These are phyloP conservation scores for Coemansia sp. DNA, from an alignment of 192 early-diverging fungal genomes.

Conservation along the genomic window DNA sequence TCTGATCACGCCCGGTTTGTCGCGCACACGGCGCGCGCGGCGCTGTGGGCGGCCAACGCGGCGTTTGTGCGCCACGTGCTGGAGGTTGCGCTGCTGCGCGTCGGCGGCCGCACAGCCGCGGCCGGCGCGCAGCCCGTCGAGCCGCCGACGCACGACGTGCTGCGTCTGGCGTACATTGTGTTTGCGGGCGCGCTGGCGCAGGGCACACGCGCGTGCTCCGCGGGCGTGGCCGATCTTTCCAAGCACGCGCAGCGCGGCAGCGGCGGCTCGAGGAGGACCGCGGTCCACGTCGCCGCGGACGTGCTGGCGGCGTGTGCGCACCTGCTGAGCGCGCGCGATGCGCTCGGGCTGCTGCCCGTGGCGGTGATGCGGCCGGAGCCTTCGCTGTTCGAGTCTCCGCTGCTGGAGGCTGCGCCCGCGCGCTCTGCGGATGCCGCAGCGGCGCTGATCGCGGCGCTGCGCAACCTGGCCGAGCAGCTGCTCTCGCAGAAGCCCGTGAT, in stretches of 20 bases:
- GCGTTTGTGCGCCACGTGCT: constrained; percentile 27
- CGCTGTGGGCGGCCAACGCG: constrained; percentile 21
- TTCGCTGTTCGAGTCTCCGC: background rate
- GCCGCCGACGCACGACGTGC: background rate
- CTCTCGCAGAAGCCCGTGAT: constrained; percentile 15
- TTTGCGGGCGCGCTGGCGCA: constrained; percentile 19
- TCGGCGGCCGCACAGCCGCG: constrained; percentile 1
- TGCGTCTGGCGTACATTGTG: constrained; percentile 24
- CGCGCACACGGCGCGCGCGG: background rate
- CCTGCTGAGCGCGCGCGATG: background rate
- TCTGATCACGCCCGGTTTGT: constrained; percentile 1
- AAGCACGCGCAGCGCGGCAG: too few relatives aligned
- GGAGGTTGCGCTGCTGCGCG: constrained; percentile 20
- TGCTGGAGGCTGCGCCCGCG: background rate
- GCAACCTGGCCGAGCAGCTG: constrained; percentile 8
- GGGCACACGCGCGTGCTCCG: constrained; percentile 9
- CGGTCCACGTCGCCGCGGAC: constrained; percentile 25
- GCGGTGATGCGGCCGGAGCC: constrained; percentile 11
- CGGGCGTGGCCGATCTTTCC: too few relatives aligned
- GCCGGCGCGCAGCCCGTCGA: too few relatives aligned
- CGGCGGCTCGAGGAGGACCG: too few relatives aligned
- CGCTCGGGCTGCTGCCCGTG: constrained; percentile 5
- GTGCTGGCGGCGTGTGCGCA: constrained; percentile 17
- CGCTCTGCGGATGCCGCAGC: background rate
- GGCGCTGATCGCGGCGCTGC: constrained; percentile 10